Evolutionary conservation across 805 yeast species (phyloP).

Genomic region (Grigorovia humatica): DNA sequence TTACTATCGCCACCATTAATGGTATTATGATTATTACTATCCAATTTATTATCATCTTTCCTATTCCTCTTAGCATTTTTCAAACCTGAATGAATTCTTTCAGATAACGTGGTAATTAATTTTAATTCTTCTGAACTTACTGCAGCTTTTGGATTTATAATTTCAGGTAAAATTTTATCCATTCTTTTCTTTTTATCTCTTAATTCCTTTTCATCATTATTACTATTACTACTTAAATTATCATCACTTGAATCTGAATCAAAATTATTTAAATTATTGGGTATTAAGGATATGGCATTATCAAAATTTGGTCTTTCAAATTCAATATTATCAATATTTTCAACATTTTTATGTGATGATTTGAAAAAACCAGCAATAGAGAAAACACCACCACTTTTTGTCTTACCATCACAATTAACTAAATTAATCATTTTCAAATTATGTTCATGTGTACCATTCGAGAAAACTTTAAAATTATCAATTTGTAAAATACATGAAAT

Average conservation of each 20-base stretch:
- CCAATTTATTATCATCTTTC: background rate
- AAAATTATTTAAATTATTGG: slow-evolving; percentile 4
- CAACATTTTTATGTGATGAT: slow-evolving; percentile 6
- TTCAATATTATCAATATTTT: background rate
- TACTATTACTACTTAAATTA: background rate
- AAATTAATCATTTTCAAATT: slow-evolving; percentile 17
- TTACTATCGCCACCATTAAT: background rate
- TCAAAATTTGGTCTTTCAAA: slow-evolving; percentile 3
- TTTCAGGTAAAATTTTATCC: slow-evolving; percentile 6
- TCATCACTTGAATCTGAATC: slow-evolving; percentile 1
- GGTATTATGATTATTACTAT: background rate
- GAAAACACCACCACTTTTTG: slow-evolving; percentile 6
- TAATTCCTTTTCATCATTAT: background rate
- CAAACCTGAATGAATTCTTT: slow-evolving; percentile 36
- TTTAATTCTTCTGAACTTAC: slow-evolving; percentile 43
- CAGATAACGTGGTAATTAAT: slow-evolving; percentile 39
- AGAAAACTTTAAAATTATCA: slow-evolving; percentile 20
- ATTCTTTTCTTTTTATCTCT: background rate
- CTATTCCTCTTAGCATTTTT: slow-evolving; percentile 17
- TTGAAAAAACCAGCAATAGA: slow-evolving; percentile 20
- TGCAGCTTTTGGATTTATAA: slow-evolving; percentile 31
- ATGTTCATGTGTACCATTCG: slow-evolving; percentile 25
- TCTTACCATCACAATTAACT: slow-evolving; percentile 3
- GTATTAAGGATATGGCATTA: slow-evolving; percentile 10
- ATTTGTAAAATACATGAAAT: slow-evolving; percentile 13